phyloP scores from a whole-genome alignment of 2,329 filamentous ascomycete genomes.

The Ascosphaera apis region DNA sequence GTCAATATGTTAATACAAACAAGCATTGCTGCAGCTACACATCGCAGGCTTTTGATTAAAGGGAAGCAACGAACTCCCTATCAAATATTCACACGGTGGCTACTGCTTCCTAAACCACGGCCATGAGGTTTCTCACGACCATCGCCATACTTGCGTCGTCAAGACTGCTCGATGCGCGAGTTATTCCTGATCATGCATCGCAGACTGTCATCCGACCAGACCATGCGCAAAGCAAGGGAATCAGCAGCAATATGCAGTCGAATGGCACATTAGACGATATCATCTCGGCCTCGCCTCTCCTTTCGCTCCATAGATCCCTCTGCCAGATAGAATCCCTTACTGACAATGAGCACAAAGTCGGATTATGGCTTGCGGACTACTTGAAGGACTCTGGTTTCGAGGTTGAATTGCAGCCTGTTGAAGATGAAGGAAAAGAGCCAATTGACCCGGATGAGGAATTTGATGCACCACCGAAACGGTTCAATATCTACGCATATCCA shows the following conservation, averaged over 20 bases:
- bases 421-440: slow-evolving; percentile 8
- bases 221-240: neutral
- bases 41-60: too few species aligned
- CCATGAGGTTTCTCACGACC: neutral
- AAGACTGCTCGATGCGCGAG: neutral
- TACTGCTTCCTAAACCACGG: neutral
- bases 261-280: slow-evolving; percentile 11
- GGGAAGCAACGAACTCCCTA: too few species aligned
- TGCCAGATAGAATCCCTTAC: slow-evolving; percentile 50
- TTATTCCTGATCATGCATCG: neutral
- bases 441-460: slow-evolving; percentile 5
- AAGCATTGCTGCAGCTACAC: too few species aligned
- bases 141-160: neutral
- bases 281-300: slow-evolving; percentile 27
- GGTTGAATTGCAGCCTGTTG: slow-evolving; percentile 33
- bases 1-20: too few species aligned
- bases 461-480: slow-evolving; percentile 24
- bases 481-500: slow-evolving; percentile 52
- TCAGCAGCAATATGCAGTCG: neutral
- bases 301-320: slow-evolving; percentile 54
- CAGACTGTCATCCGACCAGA: neutral
- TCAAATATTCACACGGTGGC: neutral
- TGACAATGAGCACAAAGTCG: slow-evolving; percentile 44
- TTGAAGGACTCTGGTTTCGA: slow-evolving; percentile 37
- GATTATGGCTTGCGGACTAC: slow-evolving; percentile 43